These are phyloP conservation scores for Boletus rubescentipes DNA, from an alignment of 768 basidiomycete genomes.

Conservation along the genomic window DNA sequence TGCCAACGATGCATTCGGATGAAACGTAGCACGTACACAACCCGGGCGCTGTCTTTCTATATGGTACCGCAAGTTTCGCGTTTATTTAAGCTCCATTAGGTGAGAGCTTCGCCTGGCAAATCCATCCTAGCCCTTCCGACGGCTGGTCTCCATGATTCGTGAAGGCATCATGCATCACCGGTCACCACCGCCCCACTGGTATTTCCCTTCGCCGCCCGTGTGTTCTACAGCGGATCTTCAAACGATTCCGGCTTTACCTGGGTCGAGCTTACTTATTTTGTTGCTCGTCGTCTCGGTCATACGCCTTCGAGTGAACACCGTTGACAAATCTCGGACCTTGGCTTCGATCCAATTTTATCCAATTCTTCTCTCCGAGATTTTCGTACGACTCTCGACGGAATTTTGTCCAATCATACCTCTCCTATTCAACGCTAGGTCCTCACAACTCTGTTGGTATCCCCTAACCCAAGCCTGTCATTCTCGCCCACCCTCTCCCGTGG, in stretches of 20 bases:
- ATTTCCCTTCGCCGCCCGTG: no score
- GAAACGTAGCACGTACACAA: no score
- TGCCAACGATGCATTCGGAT: no score
- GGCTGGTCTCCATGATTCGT: slow-evolving; percentile 67
- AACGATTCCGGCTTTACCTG: slow-evolving; percentile 28
- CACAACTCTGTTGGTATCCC: not conserved
- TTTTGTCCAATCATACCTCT: slow-evolving; percentile 70
- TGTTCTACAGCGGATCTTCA: not conserved
- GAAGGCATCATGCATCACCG: no score
- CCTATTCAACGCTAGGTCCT: slow-evolving; percentile 67
- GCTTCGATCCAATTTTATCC: slow-evolving; percentile 73
- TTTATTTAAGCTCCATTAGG: slow-evolving; percentile 22
- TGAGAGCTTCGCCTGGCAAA: slow-evolving; percentile 50
- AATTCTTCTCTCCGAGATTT: slow-evolving; percentile 63
- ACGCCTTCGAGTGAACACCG: slow-evolving; percentile 62
- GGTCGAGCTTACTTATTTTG: slow-evolving; percentile 72
- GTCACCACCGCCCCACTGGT: no score
- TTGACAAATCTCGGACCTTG: slow-evolving; percentile 69
- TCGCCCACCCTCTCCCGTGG: not conserved
- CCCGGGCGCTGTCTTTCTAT: no score
- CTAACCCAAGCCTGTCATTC: not conserved
- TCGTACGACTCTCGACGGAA: slow-evolving; percentile 46
- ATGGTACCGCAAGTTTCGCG: not conserved
- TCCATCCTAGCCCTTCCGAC: slow-evolving; percentile 41
- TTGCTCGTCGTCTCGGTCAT: slow-evolving; percentile 69